Evolutionary conservation across 1,284 basidiomycete species (phyloP).

Genomic region (Cutaneotrichosporon cavernicola): DNA sequence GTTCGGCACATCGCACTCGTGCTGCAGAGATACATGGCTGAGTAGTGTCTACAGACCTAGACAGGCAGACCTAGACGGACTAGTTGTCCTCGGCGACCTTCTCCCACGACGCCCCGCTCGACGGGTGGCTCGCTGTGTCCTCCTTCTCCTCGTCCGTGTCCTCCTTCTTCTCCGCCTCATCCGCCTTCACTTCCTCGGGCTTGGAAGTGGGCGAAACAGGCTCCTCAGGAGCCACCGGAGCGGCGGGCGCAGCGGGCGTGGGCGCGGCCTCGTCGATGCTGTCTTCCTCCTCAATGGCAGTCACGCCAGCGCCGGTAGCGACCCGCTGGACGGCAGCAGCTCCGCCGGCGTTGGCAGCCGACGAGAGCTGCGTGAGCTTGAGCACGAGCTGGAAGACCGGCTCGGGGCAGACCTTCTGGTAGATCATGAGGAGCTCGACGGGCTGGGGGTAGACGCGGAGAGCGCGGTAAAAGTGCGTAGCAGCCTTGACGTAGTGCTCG

Average conservation of each 20-base stretch:
- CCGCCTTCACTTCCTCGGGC: too few species aligned
- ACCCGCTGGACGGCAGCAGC: constrained; percentile 11
- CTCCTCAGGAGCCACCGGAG: not conserved
- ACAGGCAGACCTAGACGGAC: not conserved
- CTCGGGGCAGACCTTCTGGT: constrained; percentile 85
- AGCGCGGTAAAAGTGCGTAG: constrained; percentile 88
- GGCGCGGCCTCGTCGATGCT: constrained; percentile 15
- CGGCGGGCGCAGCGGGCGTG: not conserved
- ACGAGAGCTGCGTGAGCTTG: constrained; percentile 63
- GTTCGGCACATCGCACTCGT: not conserved
- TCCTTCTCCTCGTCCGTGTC: constrained; percentile 11
- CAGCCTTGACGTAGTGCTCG: constrained; percentile 71
- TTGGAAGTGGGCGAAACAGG: too few species aligned
- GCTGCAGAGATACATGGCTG: not conserved
- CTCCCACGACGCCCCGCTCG: constrained; percentile 26
- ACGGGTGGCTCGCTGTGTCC: constrained; percentile 10
- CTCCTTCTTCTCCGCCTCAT: not conserved
- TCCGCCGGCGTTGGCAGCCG: constrained; percentile 19
- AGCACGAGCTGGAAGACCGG: constrained; percentile 87
- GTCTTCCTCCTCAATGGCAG: constrained; percentile 15
- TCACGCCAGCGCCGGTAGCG: constrained; percentile 10
- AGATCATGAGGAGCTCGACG: constrained; percentile 86
- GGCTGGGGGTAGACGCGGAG: constrained; percentile 92
- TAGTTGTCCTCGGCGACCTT: constrained; percentile 22
- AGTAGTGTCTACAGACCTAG: not conserved